These are phyloP conservation scores for Zalerion maritima DNA, from an alignment of 495 filamentous ascomycete genomes.

Conservation along the genomic window DNA sequence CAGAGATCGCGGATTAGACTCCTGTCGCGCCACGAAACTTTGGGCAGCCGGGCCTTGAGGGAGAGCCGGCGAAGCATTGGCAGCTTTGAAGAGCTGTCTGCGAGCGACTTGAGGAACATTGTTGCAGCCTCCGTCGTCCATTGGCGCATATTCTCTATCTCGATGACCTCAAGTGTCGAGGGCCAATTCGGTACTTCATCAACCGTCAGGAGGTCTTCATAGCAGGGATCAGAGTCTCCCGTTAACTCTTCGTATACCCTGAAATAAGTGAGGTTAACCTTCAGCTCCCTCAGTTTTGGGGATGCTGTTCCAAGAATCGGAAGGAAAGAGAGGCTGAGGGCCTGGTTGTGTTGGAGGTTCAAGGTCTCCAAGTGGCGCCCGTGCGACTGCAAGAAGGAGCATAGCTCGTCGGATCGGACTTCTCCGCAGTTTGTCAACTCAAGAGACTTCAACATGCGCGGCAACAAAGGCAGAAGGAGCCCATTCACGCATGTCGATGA, in stretches of 20 bases:
- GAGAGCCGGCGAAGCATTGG: conserved; percentile 47
- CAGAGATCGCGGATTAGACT: conserved; percentile 58
- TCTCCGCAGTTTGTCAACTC: conserved; percentile 63
- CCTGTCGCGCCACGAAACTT: conserved; percentile 63
- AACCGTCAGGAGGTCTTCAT: conserved; percentile 41
- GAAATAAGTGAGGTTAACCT: conserved; percentile 60
- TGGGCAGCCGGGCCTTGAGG: conserved; percentile 55
- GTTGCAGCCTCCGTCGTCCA: conserved; percentile 49
- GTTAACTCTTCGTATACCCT: conserved; percentile 33
- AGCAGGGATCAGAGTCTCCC: conserved; percentile 54
- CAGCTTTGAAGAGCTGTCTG: conserved; percentile 49
- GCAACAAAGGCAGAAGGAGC: conserved; percentile 44
- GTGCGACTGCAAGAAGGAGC: conserved; percentile 42
- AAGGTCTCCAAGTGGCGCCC: conserved; percentile 49
- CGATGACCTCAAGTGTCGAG: conserved; percentile 45
- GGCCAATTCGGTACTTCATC: conserved; percentile 65
- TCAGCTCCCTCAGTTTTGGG: conserved; percentile 49
- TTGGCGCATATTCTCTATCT: conserved; percentile 59
- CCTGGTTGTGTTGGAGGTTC: conserved; percentile 58
- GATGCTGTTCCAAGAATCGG: conserved; percentile 44
- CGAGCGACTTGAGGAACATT: conserved; percentile 60
- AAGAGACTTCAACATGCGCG: conserved; percentile 45
- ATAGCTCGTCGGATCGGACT: conserved; percentile 43
- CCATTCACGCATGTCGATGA: conserved; percentile 50
- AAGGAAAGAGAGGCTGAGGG: conserved; percentile 59